A percentile compares a stretch with the other conserved stretches of the same genome.
These are phyloP conservation scores for Neocucurbitaria cava DNA, from an alignment of 2,329 filamentous ascomycete genomes.

Conservation along the genomic window DNA sequence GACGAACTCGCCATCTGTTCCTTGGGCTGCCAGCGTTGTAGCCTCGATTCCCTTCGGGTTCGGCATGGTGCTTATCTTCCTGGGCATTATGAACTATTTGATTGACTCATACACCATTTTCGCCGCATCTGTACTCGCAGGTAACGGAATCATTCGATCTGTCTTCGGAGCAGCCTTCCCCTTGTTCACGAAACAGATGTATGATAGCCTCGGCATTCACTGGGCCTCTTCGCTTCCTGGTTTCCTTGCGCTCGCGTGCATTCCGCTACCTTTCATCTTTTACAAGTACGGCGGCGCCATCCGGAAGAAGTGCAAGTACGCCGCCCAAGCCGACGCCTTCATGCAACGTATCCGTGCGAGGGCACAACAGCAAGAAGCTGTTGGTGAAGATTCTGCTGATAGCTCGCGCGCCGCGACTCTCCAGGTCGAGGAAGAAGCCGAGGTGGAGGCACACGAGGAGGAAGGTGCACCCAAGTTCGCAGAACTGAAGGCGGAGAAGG, in stretches of 20 bases:
- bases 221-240: constrained; percentile 78
- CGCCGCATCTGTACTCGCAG: constrained; percentile 76
- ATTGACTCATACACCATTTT: constrained; percentile 70
- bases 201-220: constrained; percentile 63
- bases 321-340: constrained; percentile 69
- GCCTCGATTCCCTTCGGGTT: constrained; percentile 63
- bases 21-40: constrained; percentile 64
- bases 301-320: constrained; percentile 72
- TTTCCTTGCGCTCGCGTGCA: constrained; percentile 74
- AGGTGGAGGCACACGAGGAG: constrained; percentile 36
- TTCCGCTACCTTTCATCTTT: constrained; percentile 79
- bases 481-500: constrained; percentile 49
- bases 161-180: constrained; percentile 81
- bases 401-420: constrained; percentile 35
- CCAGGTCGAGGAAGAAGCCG: constrained; percentile 32
- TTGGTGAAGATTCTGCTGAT: constrained; percentile 21
- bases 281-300: constrained; percentile 73
- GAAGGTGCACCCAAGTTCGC: constrained; percentile 43
- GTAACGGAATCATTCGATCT: constrained; percentile 80
- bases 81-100: constrained; percentile 56
- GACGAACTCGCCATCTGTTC: constrained; percentile 57
- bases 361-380: constrained; percentile 14
- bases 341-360: constrained; percentile 56
- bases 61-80: constrained; percentile 70
- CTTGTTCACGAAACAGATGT: constrained; percentile 75